Evolutionary conservation across 2,329 filamentous ascomycete species (phyloP), one percentile per base, ranked within the genome.

Genomic region (Monilinia fructicola): DNA sequence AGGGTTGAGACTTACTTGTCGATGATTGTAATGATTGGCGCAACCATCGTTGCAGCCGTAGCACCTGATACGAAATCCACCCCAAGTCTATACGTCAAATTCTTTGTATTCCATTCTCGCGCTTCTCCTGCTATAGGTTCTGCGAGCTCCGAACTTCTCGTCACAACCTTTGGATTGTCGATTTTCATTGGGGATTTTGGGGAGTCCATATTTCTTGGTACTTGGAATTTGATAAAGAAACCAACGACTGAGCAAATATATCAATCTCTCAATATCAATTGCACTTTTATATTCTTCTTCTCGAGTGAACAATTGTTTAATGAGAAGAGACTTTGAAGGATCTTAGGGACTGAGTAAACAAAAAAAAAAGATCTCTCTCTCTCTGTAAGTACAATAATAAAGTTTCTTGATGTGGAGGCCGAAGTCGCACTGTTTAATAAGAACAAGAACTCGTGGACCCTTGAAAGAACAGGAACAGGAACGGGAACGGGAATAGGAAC

Each of bases 1-100:
- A 40, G 23, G 40, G 7, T 35, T 21, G 40, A 44, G 26, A 74
- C 80, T 68, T 80, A 93, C 90, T 90, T 87, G 78, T 97, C 93
- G 78, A 97, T 95, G 71, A 95, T 89, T 48, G 90, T 90, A 70
- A 97, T 94, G 50, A 96, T 76, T 1, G 93, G 93, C 65, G 93
- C 92, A 58, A 97, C 90, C 68, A 95, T 80, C 9, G 84, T 85
- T 2, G 90, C 92, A 14, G 93, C 91, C 55, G 85, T 84, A 2
- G 85, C 83, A 1, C 92, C 93, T 73, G 89, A 88, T 54, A 85
- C 77, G 28, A 85, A 78, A 79, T 97, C 92, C 21, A 87, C 85
- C 54, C 82, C 85, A 16, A 96, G 75, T 63, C 92, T 84, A 71
- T 84, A 77, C 18, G 84, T 84, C 65, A 96, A 78, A 72, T 91